These are phyloP conservation scores for Septoria linicola DNA, from an alignment of 2,329 filamentous ascomycete species.

Conservation along the genomic window DNA sequence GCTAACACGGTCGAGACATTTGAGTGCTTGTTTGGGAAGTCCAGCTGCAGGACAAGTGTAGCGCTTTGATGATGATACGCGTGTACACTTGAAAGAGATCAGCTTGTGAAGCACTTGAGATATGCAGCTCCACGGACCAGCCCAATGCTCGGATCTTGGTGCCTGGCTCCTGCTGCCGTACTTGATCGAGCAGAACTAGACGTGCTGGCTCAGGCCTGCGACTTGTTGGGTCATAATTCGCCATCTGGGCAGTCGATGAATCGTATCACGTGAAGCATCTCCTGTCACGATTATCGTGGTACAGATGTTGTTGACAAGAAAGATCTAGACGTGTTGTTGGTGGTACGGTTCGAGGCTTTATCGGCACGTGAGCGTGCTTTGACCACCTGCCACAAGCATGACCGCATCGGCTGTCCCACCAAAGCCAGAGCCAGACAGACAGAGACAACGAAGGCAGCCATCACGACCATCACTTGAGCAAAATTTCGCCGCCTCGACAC, in stretches of 20 bases:
- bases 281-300: not conserved
- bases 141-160: slow-evolving; percentile 90
- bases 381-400: slow-evolving; percentile 1
- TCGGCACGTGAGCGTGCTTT: slow-evolving; percentile 8
- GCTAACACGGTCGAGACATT: slow-evolving; percentile 55
- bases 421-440: too few relatives aligned
- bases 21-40: slow-evolving; percentile 52
- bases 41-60: slow-evolving; percentile 66
- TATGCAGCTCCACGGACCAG: slow-evolving; percentile 63
- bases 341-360: slow-evolving; percentile 3
- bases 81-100: slow-evolving; percentile 52
- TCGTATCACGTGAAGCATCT: not conserved
- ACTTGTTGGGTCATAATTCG: slow-evolving; percentile 8
- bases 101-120: not conserved
- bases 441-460: slow-evolving; percentile 6
- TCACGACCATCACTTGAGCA: not conserved
- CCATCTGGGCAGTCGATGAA: not conserved
- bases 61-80: slow-evolving; percentile 59
- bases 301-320: not conserved
- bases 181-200: slow-evolving; percentile 50
- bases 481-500: slow-evolving; percentile 5
- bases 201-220: slow-evolving; percentile 55
- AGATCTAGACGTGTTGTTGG: not conserved
- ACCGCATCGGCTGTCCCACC: slow-evolving; percentile 7
- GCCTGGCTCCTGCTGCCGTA: slow-evolving; percentile 44